Evolutionary conservation across 805 yeast species (phyloP), one percentile per base, ranked within the genome.

Genomic region (Brettanomyces nanus): DNA sequence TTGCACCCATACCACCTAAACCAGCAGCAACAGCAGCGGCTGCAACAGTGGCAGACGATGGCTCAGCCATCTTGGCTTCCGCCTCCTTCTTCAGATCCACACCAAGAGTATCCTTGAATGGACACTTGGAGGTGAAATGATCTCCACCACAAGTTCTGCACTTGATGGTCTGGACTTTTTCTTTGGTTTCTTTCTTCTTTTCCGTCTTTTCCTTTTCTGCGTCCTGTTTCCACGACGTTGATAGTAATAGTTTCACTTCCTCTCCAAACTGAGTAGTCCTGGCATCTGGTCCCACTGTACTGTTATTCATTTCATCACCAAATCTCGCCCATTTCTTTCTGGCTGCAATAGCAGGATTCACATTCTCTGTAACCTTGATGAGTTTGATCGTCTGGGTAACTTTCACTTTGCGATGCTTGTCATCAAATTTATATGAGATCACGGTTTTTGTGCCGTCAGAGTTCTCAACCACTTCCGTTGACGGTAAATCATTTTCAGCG

Each of bases 71-170:
- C n/a, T n/a, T 13, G 22, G 13, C 19, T 7, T 31, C 34, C 13
- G 15, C 31, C 23, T 34, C 26, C 31, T 34, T 25, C 23, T 34
- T 34, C 13, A 19, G 9, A 26, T 33, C 36, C 13, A 25, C 36
- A 26, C 80, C 85, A 59, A 90, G 69, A 28, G 92, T 83, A 53
- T 82, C 94, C 68, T 84, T 89, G 75, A 77, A 86, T 46, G 98
- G 98, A 83, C 99, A 92, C 67, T 82, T 80, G 61, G 86, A 68
- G 30, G 97, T 84, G 74, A 80, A 85, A 71, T 92, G 99, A 49
- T 77, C 82, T 57, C 95, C 96, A 44, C 83, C 84, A 81, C 99
- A 92, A 39, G 73, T 67, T 75, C 97, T 85, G 76, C 98, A 92
- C 47, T 61, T 64, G 39, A 66, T 66, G 39, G 68, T 65, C 31